Percentiles rank a stretch among this genome's conserved stretches.
These are phyloP conservation scores for Canavalia ensiformis DNA, from an alignment of 306 rosid genomes.

Conservation along the genomic window DNA sequence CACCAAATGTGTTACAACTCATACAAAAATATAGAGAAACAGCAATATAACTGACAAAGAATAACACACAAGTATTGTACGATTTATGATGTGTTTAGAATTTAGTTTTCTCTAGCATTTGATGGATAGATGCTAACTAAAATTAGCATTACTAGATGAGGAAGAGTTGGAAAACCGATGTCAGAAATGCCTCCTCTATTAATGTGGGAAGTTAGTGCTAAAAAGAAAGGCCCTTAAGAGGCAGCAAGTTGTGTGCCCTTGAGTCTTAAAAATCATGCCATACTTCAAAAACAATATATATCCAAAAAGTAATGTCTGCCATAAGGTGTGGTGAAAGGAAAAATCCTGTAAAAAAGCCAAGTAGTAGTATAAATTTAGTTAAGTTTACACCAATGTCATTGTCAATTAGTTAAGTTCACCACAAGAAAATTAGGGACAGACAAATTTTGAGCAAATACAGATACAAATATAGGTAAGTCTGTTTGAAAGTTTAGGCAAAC, in stretches of 20 bases:
- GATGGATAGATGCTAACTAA: not conserved
- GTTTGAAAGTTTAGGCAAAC: slow-evolving; percentile 54
- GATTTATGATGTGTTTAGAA: not conserved
- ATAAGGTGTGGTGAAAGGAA: slow-evolving; percentile 9
- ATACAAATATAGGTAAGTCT: not conserved
- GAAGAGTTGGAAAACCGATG: not conserved
- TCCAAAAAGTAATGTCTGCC: not conserved
- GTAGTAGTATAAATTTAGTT: not conserved
- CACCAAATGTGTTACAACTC: slow-evolving; percentile 45
- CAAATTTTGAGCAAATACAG: slow-evolving; percentile 42
- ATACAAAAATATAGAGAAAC: slow-evolving; percentile 11
- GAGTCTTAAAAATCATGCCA: not conserved
- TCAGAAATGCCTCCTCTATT: slow-evolving; percentile 19
- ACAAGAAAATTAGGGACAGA: slow-evolving; percentile 18
- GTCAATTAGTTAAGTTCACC: slow-evolving; percentile 8
- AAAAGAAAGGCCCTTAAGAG: slow-evolving; percentile 14
- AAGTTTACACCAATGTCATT: slow-evolving; percentile 12
- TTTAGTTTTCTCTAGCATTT: slow-evolving; percentile 10
- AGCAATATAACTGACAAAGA: slow-evolving; percentile 18
- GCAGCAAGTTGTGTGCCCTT: slow-evolving; percentile 19
- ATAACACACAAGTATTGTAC: slow-evolving; percentile 10
- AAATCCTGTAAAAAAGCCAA: slow-evolving; percentile 10
- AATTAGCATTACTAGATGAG: slow-evolving; percentile 6
- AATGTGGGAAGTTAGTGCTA: slow-evolving; percentile 27
- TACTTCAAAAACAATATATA: slow-evolving; percentile 7